Evolutionary conservation across 176 grass and related monocot species (phyloP).

Genomic region (Cenchrus americanus): DNA sequence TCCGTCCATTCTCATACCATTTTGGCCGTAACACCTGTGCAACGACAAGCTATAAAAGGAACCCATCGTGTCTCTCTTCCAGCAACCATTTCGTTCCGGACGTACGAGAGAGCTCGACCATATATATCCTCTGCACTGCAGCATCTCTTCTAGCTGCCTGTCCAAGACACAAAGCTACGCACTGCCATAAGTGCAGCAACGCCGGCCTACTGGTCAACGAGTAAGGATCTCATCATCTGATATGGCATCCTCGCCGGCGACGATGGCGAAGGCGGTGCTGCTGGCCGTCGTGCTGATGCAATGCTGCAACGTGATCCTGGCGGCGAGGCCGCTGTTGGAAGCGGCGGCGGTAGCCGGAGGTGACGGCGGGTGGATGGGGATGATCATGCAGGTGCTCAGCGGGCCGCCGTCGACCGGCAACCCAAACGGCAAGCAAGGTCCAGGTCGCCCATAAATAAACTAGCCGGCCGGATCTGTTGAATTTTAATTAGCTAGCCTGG

Average conservation of each 20-base stretch:
- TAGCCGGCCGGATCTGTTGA: no score
- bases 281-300: conserved; percentile 23
- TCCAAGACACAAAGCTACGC: no score
- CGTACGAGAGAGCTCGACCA: neutral
- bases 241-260: neutral
- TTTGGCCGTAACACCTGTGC: neutral
- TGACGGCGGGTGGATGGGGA: neutral
- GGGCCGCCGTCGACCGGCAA: neutral
- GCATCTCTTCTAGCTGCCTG: neutral
- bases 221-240: neutral
- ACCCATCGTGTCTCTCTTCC: neutral
- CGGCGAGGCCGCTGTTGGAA: conserved; percentile 24
- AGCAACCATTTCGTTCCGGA: neutral
- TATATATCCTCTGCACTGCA: neutral
- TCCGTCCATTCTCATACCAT: neutral
- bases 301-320: conserved; percentile 11
- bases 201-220: no score
- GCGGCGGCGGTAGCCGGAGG: neutral
- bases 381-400: conserved; percentile 3
- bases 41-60: neutral
- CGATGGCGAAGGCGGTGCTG: neutral
- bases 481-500: neutral
- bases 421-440: neutral
- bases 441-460: neutral
- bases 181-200: no score